These are phyloP conservation scores for Saprolegnia diclina DNA, from an alignment of 352 stramenopile genomes.

Conservation along the genomic window DNA sequence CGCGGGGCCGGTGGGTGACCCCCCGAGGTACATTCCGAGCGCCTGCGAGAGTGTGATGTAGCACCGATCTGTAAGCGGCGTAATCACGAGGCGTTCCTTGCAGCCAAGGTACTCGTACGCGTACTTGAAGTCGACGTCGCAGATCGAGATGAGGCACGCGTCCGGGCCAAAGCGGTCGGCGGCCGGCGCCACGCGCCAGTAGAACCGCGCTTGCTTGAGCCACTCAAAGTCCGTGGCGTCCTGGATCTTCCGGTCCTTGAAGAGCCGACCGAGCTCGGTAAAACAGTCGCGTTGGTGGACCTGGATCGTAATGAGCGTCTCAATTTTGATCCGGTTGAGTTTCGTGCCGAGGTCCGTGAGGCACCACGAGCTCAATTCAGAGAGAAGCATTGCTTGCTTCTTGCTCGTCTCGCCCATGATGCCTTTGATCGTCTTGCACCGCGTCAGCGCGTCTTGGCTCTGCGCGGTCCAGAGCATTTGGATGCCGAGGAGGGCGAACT, in stretches of 20 bases:
- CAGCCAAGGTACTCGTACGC: slow-evolving; percentile 92
- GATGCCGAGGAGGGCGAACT: slow-evolving; percentile 71
- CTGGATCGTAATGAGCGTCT: slow-evolving; percentile 92
- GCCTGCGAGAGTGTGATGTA: slow-evolving; percentile 90
- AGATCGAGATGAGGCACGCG: slow-evolving; percentile 92
- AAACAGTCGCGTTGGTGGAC: slow-evolving; percentile 84
- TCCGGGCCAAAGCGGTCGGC: slow-evolving; percentile 87
- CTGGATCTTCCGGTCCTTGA: slow-evolving; percentile 74
- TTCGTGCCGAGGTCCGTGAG: slow-evolving; percentile 85
- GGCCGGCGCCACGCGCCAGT: slow-evolving; percentile 52
- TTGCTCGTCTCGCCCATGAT: slow-evolving; percentile 84
- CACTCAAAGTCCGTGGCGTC: slow-evolving; percentile 80
- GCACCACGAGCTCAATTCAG: slow-evolving; percentile 88
- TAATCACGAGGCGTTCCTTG: slow-evolving; percentile 86
- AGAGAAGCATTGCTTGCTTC: slow-evolving; percentile 68
- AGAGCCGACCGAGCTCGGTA: slow-evolving; percentile 53
- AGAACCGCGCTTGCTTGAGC: slow-evolving; percentile 76
- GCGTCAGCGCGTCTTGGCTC: slow-evolving; percentile 63
- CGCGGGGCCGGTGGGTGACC: slow-evolving; percentile 75
- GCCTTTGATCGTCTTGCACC: slow-evolving; percentile 73
- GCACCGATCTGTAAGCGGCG: slow-evolving; percentile 84
- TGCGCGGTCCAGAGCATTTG: slow-evolving; percentile 74
- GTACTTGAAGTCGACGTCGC: slow-evolving; percentile 88
- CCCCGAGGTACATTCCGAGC: slow-evolving; percentile 84
- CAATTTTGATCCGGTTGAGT: slow-evolving; percentile 89